Evolutionary conservation across 2,329 filamentous ascomycete species (phyloP).

Genomic region (Aspergillus hortae): DNA sequence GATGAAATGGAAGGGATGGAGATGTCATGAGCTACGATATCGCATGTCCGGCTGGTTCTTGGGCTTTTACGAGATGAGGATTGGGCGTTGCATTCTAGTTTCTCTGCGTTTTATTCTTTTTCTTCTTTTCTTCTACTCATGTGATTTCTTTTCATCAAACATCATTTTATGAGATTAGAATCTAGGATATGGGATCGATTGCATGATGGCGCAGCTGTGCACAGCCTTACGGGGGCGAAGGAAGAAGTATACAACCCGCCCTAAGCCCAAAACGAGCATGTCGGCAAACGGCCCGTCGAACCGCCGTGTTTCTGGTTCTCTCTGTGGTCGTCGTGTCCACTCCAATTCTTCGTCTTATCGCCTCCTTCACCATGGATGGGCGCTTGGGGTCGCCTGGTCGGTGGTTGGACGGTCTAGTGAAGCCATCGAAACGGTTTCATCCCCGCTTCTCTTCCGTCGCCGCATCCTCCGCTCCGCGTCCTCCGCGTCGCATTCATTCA

Average conservation of each 20-base stretch:
- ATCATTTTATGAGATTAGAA: background rate
- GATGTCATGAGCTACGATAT: slow-evolving; percentile 26
- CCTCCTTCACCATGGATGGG: background rate
- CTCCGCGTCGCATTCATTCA: background rate
- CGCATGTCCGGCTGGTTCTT: slow-evolving; percentile 5
- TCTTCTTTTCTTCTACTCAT: background rate
- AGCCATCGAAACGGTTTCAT: background rate
- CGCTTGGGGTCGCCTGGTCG: background rate
- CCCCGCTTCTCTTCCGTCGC: slow-evolving; percentile 9
- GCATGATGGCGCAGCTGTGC: too few relatives aligned
- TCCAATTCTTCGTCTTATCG: slow-evolving; percentile 1
- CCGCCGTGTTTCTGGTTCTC: slow-evolving; percentile 9
- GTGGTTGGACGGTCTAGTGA: background rate
- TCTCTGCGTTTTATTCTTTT: slow-evolving; percentile 6
- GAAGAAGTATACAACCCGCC: background rate
- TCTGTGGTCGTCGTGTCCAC: slow-evolving; percentile 4
- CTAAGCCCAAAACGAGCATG: slow-evolving; percentile 6
- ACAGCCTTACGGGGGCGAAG: too few relatives aligned
- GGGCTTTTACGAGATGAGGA: slow-evolving; percentile 2
- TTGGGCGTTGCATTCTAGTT: background rate
- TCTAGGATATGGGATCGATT: background rate
- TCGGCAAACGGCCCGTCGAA: slow-evolving; percentile 16
- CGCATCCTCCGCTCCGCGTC: slow-evolving; percentile 3
- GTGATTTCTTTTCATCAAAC: background rate
- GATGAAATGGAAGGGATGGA: slow-evolving; percentile 50